Evolutionary conservation across 768 basidiomycete genomes (phyloP), one percentile per base, ranked within the genome.

Genomic region (Termitomyces sp.): DNA sequence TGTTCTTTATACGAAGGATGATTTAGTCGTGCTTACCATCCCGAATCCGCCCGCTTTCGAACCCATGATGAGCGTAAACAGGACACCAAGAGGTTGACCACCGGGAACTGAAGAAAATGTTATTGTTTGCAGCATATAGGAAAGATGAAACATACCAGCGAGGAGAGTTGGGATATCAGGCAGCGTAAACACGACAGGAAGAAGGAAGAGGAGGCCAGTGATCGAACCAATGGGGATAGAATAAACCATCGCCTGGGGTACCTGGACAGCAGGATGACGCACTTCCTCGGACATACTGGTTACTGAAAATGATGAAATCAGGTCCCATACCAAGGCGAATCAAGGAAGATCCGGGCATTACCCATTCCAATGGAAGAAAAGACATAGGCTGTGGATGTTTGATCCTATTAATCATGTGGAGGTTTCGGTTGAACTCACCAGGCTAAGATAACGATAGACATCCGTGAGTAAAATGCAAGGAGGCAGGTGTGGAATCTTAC

Each of bases 201-300:
- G 77, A 56, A 87, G 72, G 65, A 80, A 87, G 5, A 82, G 43
- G 3, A 87, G 59, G 0, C 86, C 86, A n/a, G 68, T 70, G 9
- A 85, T 60, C 24, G 79, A 69, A 6, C 81, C 77, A 46, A 84
- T 82, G 0, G 83, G 83, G 33, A 85, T 71, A 0, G 81, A 81
- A 71, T 77, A 79, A 10, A 77, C 71, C 40, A 88, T 77, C 1
- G 85, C 85, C 46, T 70, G 70, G 0, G 86, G 86, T 10, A 87
- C 76, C 56, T 84, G 76, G 12, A 74, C 60, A 2, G 79, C 73
- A 0, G 86, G 86, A 52, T 84, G 74, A 53, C 80, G 79, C 2
- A 87, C 86, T 68, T 88, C 86, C 66, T 87, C 87, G 2, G 85
- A 82, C 82, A 88, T 82, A 61, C 82, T 85, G n/a, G 84, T 76